Base-by-base conservation (phyloP, 2,329 filamentous ascomycete species). In the Monosporascus ibericus region DNA sequence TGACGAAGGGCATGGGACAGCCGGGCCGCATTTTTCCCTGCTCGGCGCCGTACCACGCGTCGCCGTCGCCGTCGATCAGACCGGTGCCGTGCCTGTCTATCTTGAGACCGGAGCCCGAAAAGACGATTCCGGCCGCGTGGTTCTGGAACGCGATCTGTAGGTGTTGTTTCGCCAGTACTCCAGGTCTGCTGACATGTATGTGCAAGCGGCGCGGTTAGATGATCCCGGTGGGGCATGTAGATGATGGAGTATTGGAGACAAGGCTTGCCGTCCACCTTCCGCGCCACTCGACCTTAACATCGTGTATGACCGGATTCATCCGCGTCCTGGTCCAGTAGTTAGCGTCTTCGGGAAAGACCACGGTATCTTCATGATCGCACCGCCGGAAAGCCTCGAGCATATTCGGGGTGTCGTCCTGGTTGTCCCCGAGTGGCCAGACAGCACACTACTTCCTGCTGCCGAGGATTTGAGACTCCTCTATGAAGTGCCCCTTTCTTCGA, bases 1-100 rank as follows among this genome's bases (percentile, higher is more conserved):
- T 74, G 4, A 81, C 77, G 52, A 82, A 81, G 0, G 78, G 77
- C 78, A 82, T 82, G 0, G 78, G 79, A 9, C 79, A 65, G 3
- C 78, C 78, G 1, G 73, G 72, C 50, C 71, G 72, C 0, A 77
- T 81, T 6, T 63, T 56, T 15, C 68, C 72, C 25, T 69, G 58
- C 61, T 81, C 78, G 8, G 66, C 73, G 18, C 66, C 72, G 55
- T 82, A 82, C 79, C 79, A 82, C 1, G 69, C 60, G 55, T 82
- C 74, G 3, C 79, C 78, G 54, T 79, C 73, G 3, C 79, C 78
- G 54, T 79, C 62, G 48, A 82, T 79, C 2, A 76, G 75, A n/a
- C 78, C 77, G 0, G 74, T 80, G 0, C 70, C 70, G 52, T 76
- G 69, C 11, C 79, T 78, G 57, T 80, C 66, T 56, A 82, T 80